Evolutionary conservation across 2,329 filamentous ascomycete genomes (phyloP), one percentile per base, ranked within the genome.

Genomic region (Chrysoporthe austroafricana): DNA sequence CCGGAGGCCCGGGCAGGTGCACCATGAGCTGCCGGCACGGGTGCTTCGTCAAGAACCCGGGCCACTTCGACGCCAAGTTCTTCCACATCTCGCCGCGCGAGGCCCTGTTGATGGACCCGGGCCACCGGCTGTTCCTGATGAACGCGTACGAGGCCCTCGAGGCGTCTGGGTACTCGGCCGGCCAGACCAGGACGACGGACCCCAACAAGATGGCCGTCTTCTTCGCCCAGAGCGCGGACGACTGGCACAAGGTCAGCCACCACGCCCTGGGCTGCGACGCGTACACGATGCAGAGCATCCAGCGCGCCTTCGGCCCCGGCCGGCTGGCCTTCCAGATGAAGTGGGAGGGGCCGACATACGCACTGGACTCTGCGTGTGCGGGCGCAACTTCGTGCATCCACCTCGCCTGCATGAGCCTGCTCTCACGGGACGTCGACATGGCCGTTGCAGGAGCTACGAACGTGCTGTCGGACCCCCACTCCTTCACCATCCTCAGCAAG

Each of bases 141-240:
- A 74, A 73, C 0, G 78, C 81, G 0, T 84, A 82, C 70, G 77
- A 83, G 54, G 77, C 77, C 0, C 65, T 80, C 1, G 76, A 77
- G 58, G 60, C 68, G 14, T 8, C 56, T 0, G 73, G 73, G 5
- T 74, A 75, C 62, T 34, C 48, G 5, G 26, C 26, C 26, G 26
- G 26, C 26, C 26, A 26, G 26, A 26, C 26, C 26, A 26, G 26
- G 26, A 26, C 26, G 26, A 26, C 26, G 26, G 26, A 26, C 26
- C 54, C 54, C 3, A 44, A 60, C 34, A 18, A 18, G 26, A 60
- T 42, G 1, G 43, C 43, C 6, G 60, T 56, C 26, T 60, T 60
- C 16, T 2, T 18, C 0, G 11, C 26, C 21, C 43, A 50, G 2
- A 60, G 32, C 8, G 52, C 54, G 21, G 57, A 57, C 2, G 54